Conservation (phyloP, 179 eudicot species). For the Nepenthes alata region DNA sequence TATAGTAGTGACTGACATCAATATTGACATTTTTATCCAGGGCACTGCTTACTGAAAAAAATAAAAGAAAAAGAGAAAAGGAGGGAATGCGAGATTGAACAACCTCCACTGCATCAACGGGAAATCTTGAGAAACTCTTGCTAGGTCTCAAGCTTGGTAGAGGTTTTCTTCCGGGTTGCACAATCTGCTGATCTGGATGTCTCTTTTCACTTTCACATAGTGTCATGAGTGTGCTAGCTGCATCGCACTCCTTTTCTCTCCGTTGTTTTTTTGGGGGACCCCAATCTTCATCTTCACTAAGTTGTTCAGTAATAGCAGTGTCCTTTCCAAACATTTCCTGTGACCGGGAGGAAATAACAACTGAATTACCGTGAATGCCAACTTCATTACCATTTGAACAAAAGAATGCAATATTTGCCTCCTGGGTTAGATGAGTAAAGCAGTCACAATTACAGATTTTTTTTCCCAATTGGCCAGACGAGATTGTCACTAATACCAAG, state of each 20-base stretch:
- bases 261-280: conserved; percentile 60
- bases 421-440: not conserved
- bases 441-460: not conserved
- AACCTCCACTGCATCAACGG: conserved; percentile 69
- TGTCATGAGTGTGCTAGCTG: conserved; percentile 57
- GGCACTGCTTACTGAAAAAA: too few relatives aligned
- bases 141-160: conserved; percentile 16
- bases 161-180: conserved; percentile 20
- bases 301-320: conserved; percentile 35
- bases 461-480: not conserved
- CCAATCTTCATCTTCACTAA: conserved; percentile 97
- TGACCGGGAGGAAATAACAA: not conserved
- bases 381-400: not conserved
- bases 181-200: conserved; percentile 10
- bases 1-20: too few relatives aligned
- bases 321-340: conserved; percentile 97
- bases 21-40: too few relatives aligned
- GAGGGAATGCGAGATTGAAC: not conserved
- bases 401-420: not conserved
- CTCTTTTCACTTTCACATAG: conserved; percentile 39
- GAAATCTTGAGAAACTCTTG: conserved; percentile 51
- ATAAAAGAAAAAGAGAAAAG: not conserved
- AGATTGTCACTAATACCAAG: not conserved
- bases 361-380: not conserved
- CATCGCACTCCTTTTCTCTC: conserved; percentile 64